Percentiles rank a stretch among this genome's conserved stretches.
These are phyloP conservation scores for Blastomyces emzantsi DNA, from an alignment of 2,329 filamentous ascomycete species.

Conservation along the genomic window DNA sequence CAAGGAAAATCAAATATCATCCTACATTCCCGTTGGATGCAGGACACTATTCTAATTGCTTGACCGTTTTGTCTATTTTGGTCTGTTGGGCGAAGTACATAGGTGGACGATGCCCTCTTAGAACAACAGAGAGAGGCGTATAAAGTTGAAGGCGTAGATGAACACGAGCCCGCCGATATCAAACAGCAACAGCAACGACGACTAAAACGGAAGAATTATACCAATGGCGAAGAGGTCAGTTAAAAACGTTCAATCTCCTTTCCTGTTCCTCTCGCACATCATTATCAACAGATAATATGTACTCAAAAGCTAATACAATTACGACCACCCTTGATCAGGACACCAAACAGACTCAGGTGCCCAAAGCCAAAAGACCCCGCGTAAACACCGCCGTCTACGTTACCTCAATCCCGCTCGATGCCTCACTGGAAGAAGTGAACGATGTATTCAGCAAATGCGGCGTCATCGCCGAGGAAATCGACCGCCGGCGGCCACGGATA, in stretches of 20 bases:
- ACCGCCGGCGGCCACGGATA: conserved; percentile 76
- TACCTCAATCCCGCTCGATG: conserved; percentile 74
- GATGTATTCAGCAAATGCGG: conserved; percentile 81
- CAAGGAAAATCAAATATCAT: not conserved
- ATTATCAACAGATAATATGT: not conserved
- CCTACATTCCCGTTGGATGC: conserved; percentile 8
- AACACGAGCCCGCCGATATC: conserved; percentile 37
- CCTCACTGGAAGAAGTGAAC: conserved; percentile 68
- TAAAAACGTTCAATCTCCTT: not conserved
- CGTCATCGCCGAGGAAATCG: conserved; percentile 89
- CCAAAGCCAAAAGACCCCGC: conserved; percentile 36
- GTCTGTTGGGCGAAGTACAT: conserved; percentile 21
- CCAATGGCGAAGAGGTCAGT: conserved; percentile 44
- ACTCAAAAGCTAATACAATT: not conserved
- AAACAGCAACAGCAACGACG: conserved; percentile 36
- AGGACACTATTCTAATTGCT: conserved; percentile 10
- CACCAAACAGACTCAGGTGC: conserved; percentile 20
- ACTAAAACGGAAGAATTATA: conserved; percentile 47
- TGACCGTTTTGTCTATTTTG: conserved; percentile 6
- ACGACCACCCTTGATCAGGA: conserved; percentile 8
- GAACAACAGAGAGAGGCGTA: conserved; percentile 56
- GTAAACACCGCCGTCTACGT: conserved; percentile 90
- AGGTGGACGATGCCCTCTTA: conserved; percentile 53
- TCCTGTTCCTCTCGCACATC: conserved; percentile 3
- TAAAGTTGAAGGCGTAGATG: conserved; percentile 51